Conservation (phyloP, 768 basidiomycete genomes). For the Calocybe cyanea region DNA sequence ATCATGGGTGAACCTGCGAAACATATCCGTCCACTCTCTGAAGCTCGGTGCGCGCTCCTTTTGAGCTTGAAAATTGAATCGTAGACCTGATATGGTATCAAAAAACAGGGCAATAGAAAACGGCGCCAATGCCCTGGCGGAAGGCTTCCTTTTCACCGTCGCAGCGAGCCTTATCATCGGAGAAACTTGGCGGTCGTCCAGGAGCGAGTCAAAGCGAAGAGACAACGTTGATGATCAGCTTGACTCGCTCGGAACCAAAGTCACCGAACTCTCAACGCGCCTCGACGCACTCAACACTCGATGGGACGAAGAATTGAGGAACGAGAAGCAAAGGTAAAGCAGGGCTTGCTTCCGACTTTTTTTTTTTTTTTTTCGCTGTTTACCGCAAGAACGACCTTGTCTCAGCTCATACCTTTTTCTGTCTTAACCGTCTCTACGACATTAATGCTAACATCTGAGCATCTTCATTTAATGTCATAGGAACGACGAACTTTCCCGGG, state of each 20-base stretch:
- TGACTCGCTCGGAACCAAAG: constrained; percentile 46
- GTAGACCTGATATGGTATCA: too few relatives aligned
- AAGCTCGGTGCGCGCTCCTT: constrained; percentile 50
- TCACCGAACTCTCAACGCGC: constrained; percentile 42
- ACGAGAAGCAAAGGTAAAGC: constrained; percentile 43
- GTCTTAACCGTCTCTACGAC: too few relatives aligned
- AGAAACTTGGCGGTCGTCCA: constrained; percentile 72
- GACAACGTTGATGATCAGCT: constrained; percentile 70
- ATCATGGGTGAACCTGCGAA: constrained; percentile 75
- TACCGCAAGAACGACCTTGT: background rate
- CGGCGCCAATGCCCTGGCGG: constrained; percentile 80
- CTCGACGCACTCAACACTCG: constrained; percentile 35
- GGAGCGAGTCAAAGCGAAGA: constrained; percentile 65
- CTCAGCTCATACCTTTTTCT: background rate
- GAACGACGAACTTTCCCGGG: constrained; percentile 61
- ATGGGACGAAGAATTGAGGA: constrained; percentile 42
- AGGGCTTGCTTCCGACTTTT: constrained; percentile 5
- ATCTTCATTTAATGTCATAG: constrained; percentile 26
- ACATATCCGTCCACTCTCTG: constrained; percentile 72
- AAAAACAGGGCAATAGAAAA: constrained; percentile 71
- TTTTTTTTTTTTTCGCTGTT: background rate
- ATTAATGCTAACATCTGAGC: too few relatives aligned
- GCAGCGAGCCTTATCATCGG: constrained; percentile 71
- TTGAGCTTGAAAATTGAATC: too few relatives aligned
- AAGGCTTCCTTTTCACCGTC: constrained; percentile 80